Percentiles rank a stretch among this genome's conserved stretches.
Evolutionary conservation across 2,329 filamentous ascomycete genomes (phyloP).

Genomic region (Reticulascus tulasneorum): DNA sequence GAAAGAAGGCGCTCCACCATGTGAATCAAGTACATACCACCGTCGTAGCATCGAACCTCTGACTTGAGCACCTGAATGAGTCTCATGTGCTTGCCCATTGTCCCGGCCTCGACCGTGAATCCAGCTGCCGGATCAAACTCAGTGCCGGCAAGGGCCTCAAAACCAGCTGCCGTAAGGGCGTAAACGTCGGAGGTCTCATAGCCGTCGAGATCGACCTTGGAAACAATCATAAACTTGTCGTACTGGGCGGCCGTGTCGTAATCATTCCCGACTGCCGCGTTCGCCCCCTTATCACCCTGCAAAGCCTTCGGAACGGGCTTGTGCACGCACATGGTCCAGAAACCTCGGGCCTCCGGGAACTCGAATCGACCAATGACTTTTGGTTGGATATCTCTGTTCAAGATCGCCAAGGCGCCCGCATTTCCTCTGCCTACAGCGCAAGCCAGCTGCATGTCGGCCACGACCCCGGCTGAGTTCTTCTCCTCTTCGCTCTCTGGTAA

Average conservation of each 20-base stretch:
- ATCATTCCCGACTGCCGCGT: conserved; percentile 48
- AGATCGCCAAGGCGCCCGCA: conserved; percentile 66
- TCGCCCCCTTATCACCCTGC: conserved; percentile 45
- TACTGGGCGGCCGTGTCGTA: conserved; percentile 59
- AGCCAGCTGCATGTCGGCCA: conserved; percentile 55
- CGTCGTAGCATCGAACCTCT: conserved; percentile 87
- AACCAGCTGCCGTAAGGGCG: conserved; percentile 65
- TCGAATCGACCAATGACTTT: conserved; percentile 65
- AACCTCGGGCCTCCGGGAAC: conserved; percentile 67
- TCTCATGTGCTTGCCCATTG: conserved; percentile 73
- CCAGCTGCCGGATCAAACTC: conserved; percentile 92
- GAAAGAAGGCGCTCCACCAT: conserved; percentile 2
- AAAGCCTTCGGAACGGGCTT: conserved; percentile 61
- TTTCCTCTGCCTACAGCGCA: conserved; percentile 60
- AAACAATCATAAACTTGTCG: conserved; percentile 79
- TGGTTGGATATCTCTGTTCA: conserved; percentile 76
- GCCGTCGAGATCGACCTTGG: conserved; percentile 64
- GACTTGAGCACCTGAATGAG: conserved; percentile 84
- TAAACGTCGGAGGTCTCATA: conserved; percentile 78
- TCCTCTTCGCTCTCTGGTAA: conserved; percentile 41
- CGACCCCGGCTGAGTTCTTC: conserved; percentile 41
- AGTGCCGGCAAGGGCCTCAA: conserved; percentile 73
- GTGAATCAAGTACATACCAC: conserved; percentile 53
- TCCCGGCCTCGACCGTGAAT: conserved; percentile 79
- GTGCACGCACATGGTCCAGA: conserved; percentile 77